phyloP scores from a whole-genome alignment of 2,329 filamentous ascomycete genomes.

The Ceratocystiopsis sp. region DNA sequence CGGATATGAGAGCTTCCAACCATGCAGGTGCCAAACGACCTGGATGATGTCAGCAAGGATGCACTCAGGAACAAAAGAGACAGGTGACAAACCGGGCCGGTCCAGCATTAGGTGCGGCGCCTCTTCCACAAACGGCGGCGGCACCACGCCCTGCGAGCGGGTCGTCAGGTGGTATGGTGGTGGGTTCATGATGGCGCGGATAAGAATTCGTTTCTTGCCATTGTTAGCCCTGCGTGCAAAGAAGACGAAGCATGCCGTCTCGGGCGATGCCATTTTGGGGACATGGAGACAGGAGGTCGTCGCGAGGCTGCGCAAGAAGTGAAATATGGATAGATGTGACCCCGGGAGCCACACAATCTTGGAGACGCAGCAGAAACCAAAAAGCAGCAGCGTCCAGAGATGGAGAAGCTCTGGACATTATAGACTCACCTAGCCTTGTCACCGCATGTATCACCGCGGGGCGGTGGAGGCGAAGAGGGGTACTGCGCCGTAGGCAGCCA shows the following conservation, averaged over 20 bases:
- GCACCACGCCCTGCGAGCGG: slow-evolving; percentile 4
- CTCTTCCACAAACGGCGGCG: slow-evolving; percentile 4
- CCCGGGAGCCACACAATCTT: too few relatives aligned
- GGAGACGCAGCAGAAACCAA: too few relatives aligned
- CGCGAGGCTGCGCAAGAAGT: too few relatives aligned
- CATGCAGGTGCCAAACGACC: slow-evolving; percentile 11
- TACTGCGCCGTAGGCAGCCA: too few relatives aligned
- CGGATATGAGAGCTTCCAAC: slow-evolving; percentile 10
- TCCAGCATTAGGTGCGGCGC: slow-evolving; percentile 2
- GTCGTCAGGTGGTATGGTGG: slow-evolving; percentile 3
- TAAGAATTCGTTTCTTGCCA: slow-evolving; percentile 6
- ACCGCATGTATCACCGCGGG: too few relatives aligned
- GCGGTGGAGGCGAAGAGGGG: too few relatives aligned
- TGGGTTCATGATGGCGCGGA: slow-evolving; percentile 9
- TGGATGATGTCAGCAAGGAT: background rate
- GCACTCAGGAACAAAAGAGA: background rate
- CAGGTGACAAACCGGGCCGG: slow-evolving; percentile 2
- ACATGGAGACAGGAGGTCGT: background rate
- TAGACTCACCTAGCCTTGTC: too few relatives aligned
- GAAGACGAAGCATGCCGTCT: slow-evolving; percentile 4
- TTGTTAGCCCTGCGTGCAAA: slow-evolving; percentile 1
- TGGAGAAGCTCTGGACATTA: too few relatives aligned
- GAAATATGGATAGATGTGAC: too few relatives aligned
- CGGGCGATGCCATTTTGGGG: slow-evolving; percentile 3
- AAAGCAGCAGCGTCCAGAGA: too few relatives aligned